phyloP scores from a whole-genome alignment of 108 stramenopile genomes.

The Thalassiosira profunda region DNA sequence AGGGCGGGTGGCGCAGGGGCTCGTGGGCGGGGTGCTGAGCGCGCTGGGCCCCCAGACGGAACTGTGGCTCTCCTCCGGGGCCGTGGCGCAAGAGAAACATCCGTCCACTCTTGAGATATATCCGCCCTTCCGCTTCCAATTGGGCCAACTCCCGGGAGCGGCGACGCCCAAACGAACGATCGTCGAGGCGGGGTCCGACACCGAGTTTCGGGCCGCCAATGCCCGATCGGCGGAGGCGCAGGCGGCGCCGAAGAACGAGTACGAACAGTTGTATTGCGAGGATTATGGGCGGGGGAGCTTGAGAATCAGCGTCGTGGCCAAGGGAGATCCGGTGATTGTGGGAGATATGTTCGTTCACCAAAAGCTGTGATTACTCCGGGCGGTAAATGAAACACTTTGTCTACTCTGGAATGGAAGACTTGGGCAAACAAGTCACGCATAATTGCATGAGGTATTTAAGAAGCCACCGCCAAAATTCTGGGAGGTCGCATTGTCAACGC shows the following conservation, averaged over 20 bases:
- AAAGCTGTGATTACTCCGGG: conserved; percentile 33
- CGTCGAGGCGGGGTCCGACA: conserved; percentile 71
- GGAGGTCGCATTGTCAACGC: neutral
- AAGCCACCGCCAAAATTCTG: too few relatives aligned
- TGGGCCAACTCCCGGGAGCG: conserved; percentile 34
- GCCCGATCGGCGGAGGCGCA: conserved; percentile 61
- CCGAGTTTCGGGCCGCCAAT: conserved; percentile 78
- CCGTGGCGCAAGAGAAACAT: conserved; percentile 39
- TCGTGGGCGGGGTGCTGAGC: conserved; percentile 47
- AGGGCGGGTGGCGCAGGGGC: conserved; percentile 69
- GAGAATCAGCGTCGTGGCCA: conserved; percentile 59
- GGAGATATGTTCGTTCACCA: conserved; percentile 75
- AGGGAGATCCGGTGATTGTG: conserved; percentile 82
- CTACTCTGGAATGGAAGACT: neutral
- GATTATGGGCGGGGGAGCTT: conserved; percentile 53
- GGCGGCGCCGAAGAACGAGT: conserved; percentile 61
- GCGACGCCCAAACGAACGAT: conserved; percentile 41
- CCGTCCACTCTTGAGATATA: conserved; percentile 61
- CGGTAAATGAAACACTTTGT: neutral
- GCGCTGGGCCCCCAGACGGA: conserved; percentile 12
- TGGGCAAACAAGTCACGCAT: too few relatives aligned
- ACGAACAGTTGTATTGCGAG: conserved; percentile 77
- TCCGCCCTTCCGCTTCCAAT: conserved; percentile 80
- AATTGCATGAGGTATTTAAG: too few relatives aligned
- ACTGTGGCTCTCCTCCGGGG: conserved; percentile 33